Percentiles rank a stretch among this genome's conserved stretches.
These are phyloP conservation scores for Nadsonia starkeyi-henricii DNA, from an alignment of 1,139 yeast species.

Conservation along the genomic window DNA sequence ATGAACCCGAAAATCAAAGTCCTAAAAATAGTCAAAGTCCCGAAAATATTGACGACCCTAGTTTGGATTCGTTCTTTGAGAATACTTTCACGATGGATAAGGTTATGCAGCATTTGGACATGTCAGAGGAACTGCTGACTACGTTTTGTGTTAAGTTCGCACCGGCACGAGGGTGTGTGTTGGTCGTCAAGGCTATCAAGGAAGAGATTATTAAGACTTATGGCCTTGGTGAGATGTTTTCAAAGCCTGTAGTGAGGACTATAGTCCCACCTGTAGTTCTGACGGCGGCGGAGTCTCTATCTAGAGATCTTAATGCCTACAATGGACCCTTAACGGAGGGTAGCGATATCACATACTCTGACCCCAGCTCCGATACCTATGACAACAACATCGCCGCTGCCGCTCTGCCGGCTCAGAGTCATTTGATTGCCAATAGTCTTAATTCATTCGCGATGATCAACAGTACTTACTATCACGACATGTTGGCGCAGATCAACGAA, in stretches of 20 bases:
- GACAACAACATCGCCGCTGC: no score
- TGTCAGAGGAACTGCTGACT: constrained; percentile 9
- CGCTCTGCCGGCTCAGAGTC: not conserved
- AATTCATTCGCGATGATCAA: constrained; percentile 12
- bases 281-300: no score
- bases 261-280: no score
- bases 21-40: no score
- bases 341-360: no score
- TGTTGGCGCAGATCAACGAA: constrained; percentile 10
- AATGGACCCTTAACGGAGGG: no score
- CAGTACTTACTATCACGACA: constrained; percentile 10
- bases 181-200: constrained; percentile 6
- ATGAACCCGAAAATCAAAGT: constrained; percentile 7
- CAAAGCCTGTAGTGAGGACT: no score
- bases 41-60: no score
- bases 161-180: constrained; percentile 12
- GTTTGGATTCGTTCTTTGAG: no score
- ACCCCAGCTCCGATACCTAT: no score
- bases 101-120: constrained; percentile 7
- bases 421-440: not conserved
- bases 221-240: no score
- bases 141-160: constrained; percentile 10
- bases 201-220: constrained; percentile 3
- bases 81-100: constrained; percentile 5
- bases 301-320: no score